A percentile compares a stretch with the other conserved stretches of the same genome.
Conservation (phyloP, 352 stramenopile genomes). For the Aphanomyces invadans region DNA sequence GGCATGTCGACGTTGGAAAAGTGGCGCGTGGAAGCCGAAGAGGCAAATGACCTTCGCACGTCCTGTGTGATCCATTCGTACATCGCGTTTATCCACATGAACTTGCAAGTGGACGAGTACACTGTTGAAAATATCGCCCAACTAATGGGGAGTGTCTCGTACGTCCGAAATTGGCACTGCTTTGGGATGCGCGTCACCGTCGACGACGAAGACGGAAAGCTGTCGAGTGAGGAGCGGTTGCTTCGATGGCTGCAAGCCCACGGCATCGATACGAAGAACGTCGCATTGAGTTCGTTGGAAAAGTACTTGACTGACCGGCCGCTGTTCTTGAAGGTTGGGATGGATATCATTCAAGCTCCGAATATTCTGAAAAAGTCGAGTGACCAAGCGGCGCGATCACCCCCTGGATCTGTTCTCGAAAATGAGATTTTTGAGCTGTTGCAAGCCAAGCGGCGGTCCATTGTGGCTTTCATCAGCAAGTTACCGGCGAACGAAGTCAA, state of each 20-base stretch:
- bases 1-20: slow-evolving; percentile 61
- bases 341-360: slow-evolving; percentile 81
- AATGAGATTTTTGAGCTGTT: slow-evolving; percentile 80
- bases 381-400: slow-evolving; percentile 23
- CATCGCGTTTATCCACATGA: slow-evolving; percentile 58
- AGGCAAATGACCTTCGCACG: slow-evolving; percentile 63
- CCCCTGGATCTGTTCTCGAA: slow-evolving; percentile 77
- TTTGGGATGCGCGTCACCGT: slow-evolving; percentile 81
- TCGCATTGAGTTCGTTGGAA: slow-evolving; percentile 66
- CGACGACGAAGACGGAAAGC: slow-evolving; percentile 38
- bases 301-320: slow-evolving; percentile 82
- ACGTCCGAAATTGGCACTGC: slow-evolving; percentile 87
- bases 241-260: slow-evolving; percentile 85
- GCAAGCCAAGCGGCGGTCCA: slow-evolving; percentile 64
- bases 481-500: slow-evolving; percentile 12
- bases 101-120: slow-evolving; percentile 60
- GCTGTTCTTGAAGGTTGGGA: slow-evolving; percentile 81
- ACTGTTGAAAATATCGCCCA: slow-evolving; percentile 49
- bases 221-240: slow-evolving; percentile 67
- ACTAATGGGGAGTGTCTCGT: slow-evolving; percentile 77
- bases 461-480: slow-evolving; percentile 50
- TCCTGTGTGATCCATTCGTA: slow-evolving; percentile 84
- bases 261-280: slow-evolving; percentile 82
- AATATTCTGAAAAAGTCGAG: slow-evolving; percentile 56
- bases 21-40: slow-evolving; percentile 66